These are phyloP conservation scores for Cordyceps tenuipes DNA, from an alignment of 2,329 filamentous ascomycete genomes.

Conservation along the genomic window DNA sequence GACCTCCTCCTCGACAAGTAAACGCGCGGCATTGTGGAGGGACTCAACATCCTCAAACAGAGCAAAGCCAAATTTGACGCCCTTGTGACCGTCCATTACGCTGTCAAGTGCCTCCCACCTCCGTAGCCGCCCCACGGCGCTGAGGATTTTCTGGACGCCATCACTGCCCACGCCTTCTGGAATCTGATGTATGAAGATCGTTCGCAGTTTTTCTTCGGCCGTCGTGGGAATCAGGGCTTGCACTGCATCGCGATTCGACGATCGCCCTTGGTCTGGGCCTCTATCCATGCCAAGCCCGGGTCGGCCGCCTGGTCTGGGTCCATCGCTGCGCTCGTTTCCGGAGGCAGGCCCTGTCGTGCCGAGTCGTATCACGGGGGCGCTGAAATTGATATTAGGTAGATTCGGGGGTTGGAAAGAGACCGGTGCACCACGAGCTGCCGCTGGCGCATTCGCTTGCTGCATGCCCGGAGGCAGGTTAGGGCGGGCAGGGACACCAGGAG, in stretches of 20 bases:
- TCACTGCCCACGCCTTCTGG: slow-evolving; percentile 68
- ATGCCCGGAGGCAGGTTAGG: slow-evolving; percentile 77
- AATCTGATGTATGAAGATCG: slow-evolving; percentile 82
- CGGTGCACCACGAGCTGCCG: slow-evolving; percentile 71
- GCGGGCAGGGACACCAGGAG: slow-evolving; percentile 70
- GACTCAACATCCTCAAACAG: slow-evolving; percentile 91
- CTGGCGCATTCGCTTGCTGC: slow-evolving; percentile 63
- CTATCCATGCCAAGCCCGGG: slow-evolving; percentile 53
- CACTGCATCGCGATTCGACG: slow-evolving; percentile 55
- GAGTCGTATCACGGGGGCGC: slow-evolving; percentile 87
- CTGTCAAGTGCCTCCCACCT: slow-evolving; percentile 74
- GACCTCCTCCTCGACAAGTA: slow-evolving; percentile 73
- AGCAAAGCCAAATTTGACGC: slow-evolving; percentile 86
- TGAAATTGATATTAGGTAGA: slow-evolving; percentile 97
- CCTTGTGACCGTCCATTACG: slow-evolving; percentile 59
- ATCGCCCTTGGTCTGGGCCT: slow-evolving; percentile 57
- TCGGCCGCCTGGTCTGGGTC: slow-evolving; percentile 28
- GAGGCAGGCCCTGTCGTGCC: slow-evolving; percentile 59
- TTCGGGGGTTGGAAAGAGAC: slow-evolving; percentile 83
- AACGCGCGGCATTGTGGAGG: slow-evolving; percentile 73
- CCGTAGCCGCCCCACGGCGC: slow-evolving; percentile 67
- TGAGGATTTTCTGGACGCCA: slow-evolving; percentile 68
- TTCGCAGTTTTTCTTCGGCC: slow-evolving; percentile 82
- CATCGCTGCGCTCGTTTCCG: slow-evolving; percentile 36
- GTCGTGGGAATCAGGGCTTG: slow-evolving; percentile 73